phyloP scores from a whole-genome alignment of 345 rosid genomes.

The Citrus medica region DNA sequence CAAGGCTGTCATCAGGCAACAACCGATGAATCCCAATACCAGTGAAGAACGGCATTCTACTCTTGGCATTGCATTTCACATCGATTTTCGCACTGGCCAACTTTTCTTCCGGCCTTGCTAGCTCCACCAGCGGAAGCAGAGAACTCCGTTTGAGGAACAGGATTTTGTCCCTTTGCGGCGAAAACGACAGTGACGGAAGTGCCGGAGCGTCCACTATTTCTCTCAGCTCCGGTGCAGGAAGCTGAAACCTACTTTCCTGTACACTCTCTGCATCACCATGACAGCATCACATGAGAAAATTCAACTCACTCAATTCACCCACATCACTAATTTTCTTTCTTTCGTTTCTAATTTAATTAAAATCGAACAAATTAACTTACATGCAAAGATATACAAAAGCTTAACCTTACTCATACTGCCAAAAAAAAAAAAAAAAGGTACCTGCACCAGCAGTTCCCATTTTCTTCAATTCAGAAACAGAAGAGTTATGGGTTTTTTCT shows the following conservation, averaged over 20 bases:
- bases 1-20: conserved; percentile 68
- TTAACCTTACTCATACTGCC: too few relatives aligned
- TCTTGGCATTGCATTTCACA: conserved; percentile 79
- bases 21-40: conserved; percentile 84
- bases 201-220: conserved; percentile 95
- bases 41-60: conserved; percentile 93
- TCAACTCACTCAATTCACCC: too few relatives aligned
- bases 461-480: too few relatives aligned
- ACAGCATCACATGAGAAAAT: too few relatives aligned
- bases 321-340: too few relatives aligned
- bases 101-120: conserved; percentile 91
- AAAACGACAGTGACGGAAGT: conserved; percentile 84
- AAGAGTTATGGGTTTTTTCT: too few relatives aligned
- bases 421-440: too few relatives aligned
- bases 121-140: conserved; percentile 75
- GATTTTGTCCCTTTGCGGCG: conserved; percentile 83
- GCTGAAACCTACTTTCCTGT: conserved; percentile 49
- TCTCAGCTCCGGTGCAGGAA: conserved; percentile 80
- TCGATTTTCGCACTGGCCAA: conserved; percentile 81
- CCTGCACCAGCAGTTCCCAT: too few relatives aligned
- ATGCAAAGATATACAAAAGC: too few relatives aligned
- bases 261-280: conserved; percentile 24
- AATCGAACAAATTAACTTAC: too few relatives aligned
- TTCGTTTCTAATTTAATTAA: too few relatives aligned
- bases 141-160: conserved; percentile 85